Evolutionary conservation across 2,329 filamentous ascomycete genomes (phyloP), one percentile per base, ranked within the genome.

Genomic region (Pezicula radicicola): DNA sequence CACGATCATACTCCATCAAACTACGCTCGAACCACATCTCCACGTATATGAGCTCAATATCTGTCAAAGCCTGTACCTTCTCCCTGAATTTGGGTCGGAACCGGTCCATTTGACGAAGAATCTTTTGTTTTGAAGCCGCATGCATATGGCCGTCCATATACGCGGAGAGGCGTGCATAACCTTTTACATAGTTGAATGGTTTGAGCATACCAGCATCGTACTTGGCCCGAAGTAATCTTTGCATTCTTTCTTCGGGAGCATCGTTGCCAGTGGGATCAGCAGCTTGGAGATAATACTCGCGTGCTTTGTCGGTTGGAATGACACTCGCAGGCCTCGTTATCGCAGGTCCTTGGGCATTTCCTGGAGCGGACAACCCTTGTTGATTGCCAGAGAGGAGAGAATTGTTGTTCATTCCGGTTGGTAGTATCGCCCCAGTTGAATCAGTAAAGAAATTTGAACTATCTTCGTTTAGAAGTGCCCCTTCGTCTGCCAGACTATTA

Each of bases 11-110:
- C 67, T 97, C 94, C 88, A 97, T 94, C 61, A 99, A 74, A 57
- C 89, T 94, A 64, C 88, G 85, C 70, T 99, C 94, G 66, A 99
- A 97, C 93, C 94, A 97, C 91, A 97, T 97, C 72, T 99, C 94
- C 10, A 97, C 93, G 53, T 92, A 84, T 27, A 97, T 87, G 25
- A 99, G 82, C 70, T 99, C 91, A 68, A 97, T 89, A 70, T 99
- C 94, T 2, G 90, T 97, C 66, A 97, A 76, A 33, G 80, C 86
- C 59, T 97, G 91, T 68, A 96, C 93, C 72, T 95, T 91, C 70
- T 97, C 93, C 56, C 94, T 83, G 66, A 99, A 99, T 66, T 96
- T 96, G 15, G 94, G 94, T 43, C 94, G 81, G 72, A 99, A 99
- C 51, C 89, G 87, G 70, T 96, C 90, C 41, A 99, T 80, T 65